Percentiles rank a stretch among this genome's conserved stretches.
These are phyloP conservation scores for Ilex asprella DNA, from an alignment of 257 asterid genomes.

Conservation along the genomic window DNA sequence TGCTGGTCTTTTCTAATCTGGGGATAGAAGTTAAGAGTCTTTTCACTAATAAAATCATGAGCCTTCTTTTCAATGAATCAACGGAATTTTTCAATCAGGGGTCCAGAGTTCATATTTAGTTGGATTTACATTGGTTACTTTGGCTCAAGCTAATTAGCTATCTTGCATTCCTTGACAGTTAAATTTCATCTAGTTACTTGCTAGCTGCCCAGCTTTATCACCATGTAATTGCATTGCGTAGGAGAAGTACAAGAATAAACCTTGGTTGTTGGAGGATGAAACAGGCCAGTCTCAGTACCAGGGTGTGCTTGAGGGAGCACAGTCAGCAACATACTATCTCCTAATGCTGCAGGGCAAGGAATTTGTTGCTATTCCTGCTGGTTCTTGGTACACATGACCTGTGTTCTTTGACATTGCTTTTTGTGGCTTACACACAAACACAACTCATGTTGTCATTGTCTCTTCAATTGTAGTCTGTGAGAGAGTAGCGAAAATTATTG, in stretches of 20 bases:
- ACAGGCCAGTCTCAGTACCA: constrained; percentile 83
- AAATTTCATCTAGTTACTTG: constrained; percentile 4
- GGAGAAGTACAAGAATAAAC: constrained; percentile 94
- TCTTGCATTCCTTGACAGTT: not conserved
- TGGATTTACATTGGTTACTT: not conserved
- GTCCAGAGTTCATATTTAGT: too few relatives aligned
- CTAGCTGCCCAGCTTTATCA: constrained; percentile 9
- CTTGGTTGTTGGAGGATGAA: constrained; percentile 98
- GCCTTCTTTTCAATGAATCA: too few relatives aligned
- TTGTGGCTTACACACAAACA: not conserved
- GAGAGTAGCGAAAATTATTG: not conserved
- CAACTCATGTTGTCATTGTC: not conserved
- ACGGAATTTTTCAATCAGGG: too few relatives aligned
- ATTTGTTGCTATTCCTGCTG: constrained; percentile 93
- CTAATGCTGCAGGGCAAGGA: constrained; percentile 93
- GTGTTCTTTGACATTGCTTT: not conserved
- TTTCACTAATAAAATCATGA: too few relatives aligned
- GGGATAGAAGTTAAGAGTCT: too few relatives aligned
- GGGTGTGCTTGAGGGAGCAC: constrained; percentile 91
- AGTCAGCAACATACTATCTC: constrained; percentile 91
- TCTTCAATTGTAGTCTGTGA: not conserved
- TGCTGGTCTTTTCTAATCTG: too few relatives aligned
- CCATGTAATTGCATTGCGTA: constrained; percentile 27
- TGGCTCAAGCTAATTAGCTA: constrained; percentile 7
- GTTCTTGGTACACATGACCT: constrained; percentile 63